Evolutionary conservation across 1,284 basidiomycete species (phyloP).

Genomic region (Rhizopogon parksii): DNA sequence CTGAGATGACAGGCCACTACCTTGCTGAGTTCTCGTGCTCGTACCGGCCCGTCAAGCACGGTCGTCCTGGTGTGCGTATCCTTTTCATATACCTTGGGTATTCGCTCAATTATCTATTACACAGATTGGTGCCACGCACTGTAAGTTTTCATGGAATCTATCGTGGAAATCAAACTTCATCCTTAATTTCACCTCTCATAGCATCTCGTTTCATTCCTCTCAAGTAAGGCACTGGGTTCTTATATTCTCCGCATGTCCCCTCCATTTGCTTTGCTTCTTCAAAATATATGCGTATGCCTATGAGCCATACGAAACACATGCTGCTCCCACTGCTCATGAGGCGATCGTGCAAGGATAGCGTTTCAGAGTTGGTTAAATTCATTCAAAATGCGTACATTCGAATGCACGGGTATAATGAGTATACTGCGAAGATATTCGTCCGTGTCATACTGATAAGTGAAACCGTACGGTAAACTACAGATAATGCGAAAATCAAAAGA

Average conservation of each 20-base stretch:
- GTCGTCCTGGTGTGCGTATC: slow-evolving; percentile 82
- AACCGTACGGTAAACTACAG: slow-evolving; percentile 35
- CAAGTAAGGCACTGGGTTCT: slow-evolving; percentile 35
- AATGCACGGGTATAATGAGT: slow-evolving; percentile 41
- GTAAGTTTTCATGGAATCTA: slow-evolving; percentile 26
- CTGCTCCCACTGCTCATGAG: background rate
- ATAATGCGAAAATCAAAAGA: slow-evolving; percentile 31
- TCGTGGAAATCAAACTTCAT: background rate
- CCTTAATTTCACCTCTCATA: slow-evolving; percentile 12
- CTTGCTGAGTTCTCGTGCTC: slow-evolving; percentile 93
- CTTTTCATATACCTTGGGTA: background rate
- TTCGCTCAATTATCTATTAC: slow-evolving; percentile 5
- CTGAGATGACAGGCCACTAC: slow-evolving; percentile 99
- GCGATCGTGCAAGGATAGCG: background rate
- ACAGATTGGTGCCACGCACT: slow-evolving; percentile 91
- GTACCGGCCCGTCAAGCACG: slow-evolving; percentile 99
- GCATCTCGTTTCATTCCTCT: slow-evolving; percentile 51
- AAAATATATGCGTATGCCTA: slow-evolving; percentile 27
- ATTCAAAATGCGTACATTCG: slow-evolving; percentile 36
- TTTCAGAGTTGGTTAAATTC: slow-evolving; percentile 16
- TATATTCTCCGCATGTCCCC: slow-evolving; percentile 5
- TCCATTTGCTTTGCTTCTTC: slow-evolving; percentile 14
- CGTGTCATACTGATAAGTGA: slow-evolving; percentile 37
- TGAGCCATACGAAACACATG: slow-evolving; percentile 6
- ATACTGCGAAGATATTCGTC: slow-evolving; percentile 40